Percentiles rank a stretch among this genome's conserved stretches.
Evolutionary conservation across 2,329 filamentous ascomycete genomes (phyloP).

Genomic region (Capronia coronata): DNA sequence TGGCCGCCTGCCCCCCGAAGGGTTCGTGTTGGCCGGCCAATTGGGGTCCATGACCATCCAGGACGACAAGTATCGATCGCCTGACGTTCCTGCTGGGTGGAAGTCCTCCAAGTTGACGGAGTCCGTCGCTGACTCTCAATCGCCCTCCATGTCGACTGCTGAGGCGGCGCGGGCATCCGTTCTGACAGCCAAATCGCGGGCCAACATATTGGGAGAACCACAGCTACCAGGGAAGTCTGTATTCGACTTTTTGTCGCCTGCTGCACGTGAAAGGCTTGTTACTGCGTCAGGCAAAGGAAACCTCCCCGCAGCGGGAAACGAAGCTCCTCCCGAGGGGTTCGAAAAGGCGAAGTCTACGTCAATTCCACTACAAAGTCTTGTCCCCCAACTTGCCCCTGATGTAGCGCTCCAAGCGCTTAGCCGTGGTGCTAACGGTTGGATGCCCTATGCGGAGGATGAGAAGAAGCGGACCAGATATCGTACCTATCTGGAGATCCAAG

Average conservation of each 20-base stretch:
- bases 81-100: slow-evolving; percentile 56
- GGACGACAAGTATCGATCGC: slow-evolving; percentile 42
- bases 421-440: slow-evolving; percentile 60
- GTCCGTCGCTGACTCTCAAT: neutral
- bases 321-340: slow-evolving; percentile 61
- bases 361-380: slow-evolving; percentile 39
- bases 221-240: slow-evolving; percentile 85
- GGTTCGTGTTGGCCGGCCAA: slow-evolving; percentile 52
- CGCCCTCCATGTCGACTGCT: slow-evolving; percentile 51
- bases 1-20: slow-evolving; percentile 52
- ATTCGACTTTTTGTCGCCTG: slow-evolving; percentile 81
- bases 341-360: slow-evolving; percentile 54
- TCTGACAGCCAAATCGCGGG: slow-evolving; percentile 69
- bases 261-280: slow-evolving; percentile 69
- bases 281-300: slow-evolving; percentile 67
- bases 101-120: slow-evolving; percentile 49
- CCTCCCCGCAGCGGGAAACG: slow-evolving; percentile 69
- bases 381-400: slow-evolving; percentile 58
- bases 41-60: slow-evolving; percentile 42
- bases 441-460: slow-evolving; percentile 79
- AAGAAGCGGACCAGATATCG: slow-evolving; percentile 74
- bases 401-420: slow-evolving; percentile 63
- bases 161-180: slow-evolving; percentile 72
- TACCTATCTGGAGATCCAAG: slow-evolving; percentile 69
- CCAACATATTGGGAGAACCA: slow-evolving; percentile 71